Evolutionary conservation across 2,329 filamentous ascomycete genomes (phyloP), one percentile per base, ranked within the genome.

Genomic region (Diplodia corticola): DNA sequence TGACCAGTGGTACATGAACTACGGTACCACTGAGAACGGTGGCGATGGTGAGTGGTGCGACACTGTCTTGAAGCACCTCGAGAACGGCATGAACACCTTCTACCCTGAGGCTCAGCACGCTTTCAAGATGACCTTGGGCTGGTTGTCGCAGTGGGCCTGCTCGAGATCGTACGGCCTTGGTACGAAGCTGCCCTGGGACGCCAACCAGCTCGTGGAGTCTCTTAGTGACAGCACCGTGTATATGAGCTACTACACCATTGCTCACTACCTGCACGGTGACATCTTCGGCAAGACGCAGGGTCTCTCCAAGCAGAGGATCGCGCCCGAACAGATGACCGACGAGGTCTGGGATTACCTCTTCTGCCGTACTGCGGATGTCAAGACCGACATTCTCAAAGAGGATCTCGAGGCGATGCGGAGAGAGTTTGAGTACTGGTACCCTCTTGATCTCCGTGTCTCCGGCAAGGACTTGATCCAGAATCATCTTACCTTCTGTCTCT

Each of bases 1-100:
- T 75, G 94, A 97, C 73, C 95, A 99, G 80, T 99, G 95, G 93
- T 99, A 96, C 81, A 83, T 99, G 73, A 94, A 97, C 80, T 99
- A 99, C 74, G 95, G 95, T 69, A 79, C 78, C 20, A 76, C 78
- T 22, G 80, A 80, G 51, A 80, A 80, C 61, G 91, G 93, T 80
- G 91, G 92, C 69, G 87, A 89, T 71, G 80, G 81, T 50, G 85
- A 89, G 59, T 98, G 95, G 95, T 91, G 91, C 75, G 81, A 91
- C 69, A 83, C 86, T 50, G 92, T 79, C 40, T 69, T 77, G 48
- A 71, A 86, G 67, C 74, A 79, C 64, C 73, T 79, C 49, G 61
- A 70, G 48, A 86, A 86, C 69, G 86, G 86, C 33, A 81, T 97
- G 68, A 91, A 97, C 78, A 91, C 91, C 7, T 98, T 91, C 80